These are phyloP conservation scores for Neoarthrinium moseri DNA, from an alignment of 2,329 filamentous ascomycete genomes.

Conservation along the genomic window DNA sequence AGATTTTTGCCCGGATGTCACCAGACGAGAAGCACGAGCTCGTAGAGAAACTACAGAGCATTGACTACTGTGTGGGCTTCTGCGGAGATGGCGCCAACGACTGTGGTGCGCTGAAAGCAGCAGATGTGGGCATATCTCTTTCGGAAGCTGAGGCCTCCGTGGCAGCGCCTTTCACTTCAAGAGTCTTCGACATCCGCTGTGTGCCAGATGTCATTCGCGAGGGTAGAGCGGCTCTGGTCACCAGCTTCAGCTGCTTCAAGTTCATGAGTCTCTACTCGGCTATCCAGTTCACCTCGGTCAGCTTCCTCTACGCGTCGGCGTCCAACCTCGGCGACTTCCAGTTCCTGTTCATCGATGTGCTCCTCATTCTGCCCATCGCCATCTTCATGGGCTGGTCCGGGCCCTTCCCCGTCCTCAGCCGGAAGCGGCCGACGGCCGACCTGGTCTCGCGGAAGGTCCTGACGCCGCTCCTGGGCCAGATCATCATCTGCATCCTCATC, in stretches of 20 bases:
- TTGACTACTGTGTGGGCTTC: slow-evolving; percentile 94
- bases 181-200: slow-evolving; percentile 94
- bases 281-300: slow-evolving; percentile 98
- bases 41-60: slow-evolving; percentile 93
- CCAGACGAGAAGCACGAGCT: slow-evolving; percentile 98
- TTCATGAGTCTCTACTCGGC: slow-evolving; percentile 99
- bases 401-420: slow-evolving; percentile 72
- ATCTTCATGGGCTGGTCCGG: slow-evolving; percentile 99
- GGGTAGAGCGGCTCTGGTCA: slow-evolving; percentile 92
- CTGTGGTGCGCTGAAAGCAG: slow-evolving; percentile 93
- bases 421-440: slow-evolving; percentile 86
- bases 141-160: slow-evolving; percentile 98
- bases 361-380: slow-evolving; percentile 90
- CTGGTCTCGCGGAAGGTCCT: slow-evolving; percentile 92
- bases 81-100: slow-evolving; percentile 98
- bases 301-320: slow-evolving; percentile 90
- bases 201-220: slow-evolving; percentile 91
- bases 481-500: slow-evolving; percentile 73
- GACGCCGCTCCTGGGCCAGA: slow-evolving; percentile 85
- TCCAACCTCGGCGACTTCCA: slow-evolving; percentile 96
- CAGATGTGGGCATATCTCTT: slow-evolving; percentile 94
- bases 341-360: slow-evolving; percentile 92
- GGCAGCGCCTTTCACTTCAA: slow-evolving; percentile 94
- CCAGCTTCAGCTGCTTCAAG: slow-evolving; percentile 99
- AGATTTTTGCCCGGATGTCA: slow-evolving; percentile 97